These are phyloP conservation scores for Brassica carinata DNA, from an alignment of 345 rosid species.

Conservation along the genomic window DNA sequence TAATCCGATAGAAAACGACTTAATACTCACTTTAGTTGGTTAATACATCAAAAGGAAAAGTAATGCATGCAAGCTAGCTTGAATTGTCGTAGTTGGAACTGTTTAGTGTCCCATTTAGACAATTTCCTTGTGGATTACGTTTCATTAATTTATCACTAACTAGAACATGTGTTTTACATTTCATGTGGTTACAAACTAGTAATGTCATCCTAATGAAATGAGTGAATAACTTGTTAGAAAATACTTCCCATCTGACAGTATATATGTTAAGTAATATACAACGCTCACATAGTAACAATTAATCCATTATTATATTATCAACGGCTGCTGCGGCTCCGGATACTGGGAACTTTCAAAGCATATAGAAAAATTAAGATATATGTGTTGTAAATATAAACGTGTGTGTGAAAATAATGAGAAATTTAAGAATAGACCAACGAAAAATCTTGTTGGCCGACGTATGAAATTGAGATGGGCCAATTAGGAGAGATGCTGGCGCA, in stretches of 20 bases:
- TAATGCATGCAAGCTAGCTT: slow-evolving; percentile 13
- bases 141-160: background rate
- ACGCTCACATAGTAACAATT: background rate
- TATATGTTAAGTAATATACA: background rate
- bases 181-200: background rate
- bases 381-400: background rate
- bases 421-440: slow-evolving; percentile 29
- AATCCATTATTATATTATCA: background rate
- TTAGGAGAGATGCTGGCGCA: slow-evolving; percentile 24
- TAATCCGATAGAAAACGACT: slow-evolving; percentile 22
- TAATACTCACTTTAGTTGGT: slow-evolving; percentile 26
- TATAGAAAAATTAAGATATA: background rate
- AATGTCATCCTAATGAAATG: background rate
- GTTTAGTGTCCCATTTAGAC: background rate
- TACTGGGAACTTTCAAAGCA: background rate
- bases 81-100: slow-evolving; percentile 7
- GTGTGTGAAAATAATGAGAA: background rate
- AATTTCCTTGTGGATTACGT: background rate
- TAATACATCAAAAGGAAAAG: background rate
- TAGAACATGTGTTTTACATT: background rate
- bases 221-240: background rate
- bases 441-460: slow-evolving; percentile 30
- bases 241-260: background rate
- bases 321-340: background rate
- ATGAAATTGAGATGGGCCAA: slow-evolving; percentile 8